phyloP scores from a whole-genome alignment of 129 eudicot species.

The Rutidosis leptorrhynchoides region DNA sequence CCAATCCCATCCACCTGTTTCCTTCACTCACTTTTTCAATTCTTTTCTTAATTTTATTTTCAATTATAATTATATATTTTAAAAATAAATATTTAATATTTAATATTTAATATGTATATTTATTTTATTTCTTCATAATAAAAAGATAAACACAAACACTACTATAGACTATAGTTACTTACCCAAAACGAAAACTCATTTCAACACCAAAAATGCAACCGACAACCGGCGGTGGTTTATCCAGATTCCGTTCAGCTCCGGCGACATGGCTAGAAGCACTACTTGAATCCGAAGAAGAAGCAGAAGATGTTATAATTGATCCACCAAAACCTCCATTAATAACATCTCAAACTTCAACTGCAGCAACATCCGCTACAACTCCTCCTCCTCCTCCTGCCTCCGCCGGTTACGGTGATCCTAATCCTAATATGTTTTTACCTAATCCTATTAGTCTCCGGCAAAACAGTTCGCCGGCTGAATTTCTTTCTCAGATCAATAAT shows the following conservation, averaged over 20 bases:
- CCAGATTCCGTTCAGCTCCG: slow-evolving; percentile 92
- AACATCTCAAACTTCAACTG: slow-evolving; percentile 16
- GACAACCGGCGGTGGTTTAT: slow-evolving; percentile 42
- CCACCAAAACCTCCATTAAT: slow-evolving; percentile 34
- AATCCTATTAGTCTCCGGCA: slow-evolving; percentile 34
- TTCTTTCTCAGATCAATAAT: slow-evolving; percentile 46
- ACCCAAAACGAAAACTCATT: slow-evolving; percentile 4
- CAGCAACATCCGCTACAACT: slow-evolving; percentile 23
- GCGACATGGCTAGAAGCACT: slow-evolving; percentile 95
- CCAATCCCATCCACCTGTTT: slow-evolving; percentile 24
- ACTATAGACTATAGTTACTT: not conserved
- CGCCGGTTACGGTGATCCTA: slow-evolving; percentile 39
- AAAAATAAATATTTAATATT: too few relatives aligned
- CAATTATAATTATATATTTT: too few relatives aligned
- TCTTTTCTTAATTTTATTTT: not conserved
- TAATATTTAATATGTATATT: too few relatives aligned
- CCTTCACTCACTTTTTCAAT: slow-evolving; percentile 8
- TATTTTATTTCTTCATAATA: not conserved
- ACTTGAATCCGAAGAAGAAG: slow-evolving; percentile 64
- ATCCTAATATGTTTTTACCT: not conserved
- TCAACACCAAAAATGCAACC: slow-evolving; percentile 45
- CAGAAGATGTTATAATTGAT: slow-evolving; percentile 51
- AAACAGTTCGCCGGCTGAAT: slow-evolving; percentile 87
- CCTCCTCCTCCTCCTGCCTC: slow-evolving; percentile 9
- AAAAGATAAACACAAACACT: slow-evolving; percentile 12